Percentiles rank a stretch among this genome's conserved stretches.
phyloP scores from a whole-genome alignment of 2,329 filamentous ascomycete species.

The Colletotrichum liriopes region DNA sequence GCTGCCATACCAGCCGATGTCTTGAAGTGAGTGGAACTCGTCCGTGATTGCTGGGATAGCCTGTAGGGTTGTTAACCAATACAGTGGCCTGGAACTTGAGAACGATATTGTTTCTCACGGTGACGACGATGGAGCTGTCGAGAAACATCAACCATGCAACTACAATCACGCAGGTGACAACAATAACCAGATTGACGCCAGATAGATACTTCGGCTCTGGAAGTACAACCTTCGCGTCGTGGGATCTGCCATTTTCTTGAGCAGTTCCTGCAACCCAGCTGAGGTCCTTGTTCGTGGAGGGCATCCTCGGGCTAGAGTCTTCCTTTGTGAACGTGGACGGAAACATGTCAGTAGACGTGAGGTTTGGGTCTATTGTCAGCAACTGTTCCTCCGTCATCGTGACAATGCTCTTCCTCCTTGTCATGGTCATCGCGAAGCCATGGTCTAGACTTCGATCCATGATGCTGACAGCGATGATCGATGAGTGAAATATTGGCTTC shows the following conservation, averaged over 20 bases:
- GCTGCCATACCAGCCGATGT: constrained; percentile 63
- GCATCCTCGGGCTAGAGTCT: background rate
- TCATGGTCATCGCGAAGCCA: background rate
- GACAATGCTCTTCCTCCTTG: constrained; percentile 18
- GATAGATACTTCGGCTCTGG: constrained; percentile 8
- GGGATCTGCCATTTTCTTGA: background rate
- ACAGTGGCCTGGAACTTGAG: too few relatives aligned
- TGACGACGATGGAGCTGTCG: constrained; percentile 55
- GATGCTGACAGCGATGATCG: background rate
- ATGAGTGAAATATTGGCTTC: background rate
- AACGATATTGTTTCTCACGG: constrained; percentile 46
- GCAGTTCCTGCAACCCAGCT: background rate
- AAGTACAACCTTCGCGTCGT: background rate
- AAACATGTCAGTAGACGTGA: constrained; percentile 31
- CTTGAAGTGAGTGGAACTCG: constrained; percentile 55
- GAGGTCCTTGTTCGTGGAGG: background rate
- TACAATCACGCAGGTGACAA: constrained; percentile 43
- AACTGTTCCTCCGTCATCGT: constrained; percentile 17
- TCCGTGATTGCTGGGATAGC: constrained; percentile 55
- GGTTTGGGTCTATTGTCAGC: constrained; percentile 14
- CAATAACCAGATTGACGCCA: constrained; percentile 45
- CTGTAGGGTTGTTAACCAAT: constrained; percentile 35
- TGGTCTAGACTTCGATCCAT: constrained; percentile 16
- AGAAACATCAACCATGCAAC: constrained; percentile 47
- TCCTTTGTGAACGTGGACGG: constrained; percentile 10